Evolutionary conservation across 2,329 filamentous ascomycete species (phyloP).

Genomic region (Leptographium galeiforme): DNA sequence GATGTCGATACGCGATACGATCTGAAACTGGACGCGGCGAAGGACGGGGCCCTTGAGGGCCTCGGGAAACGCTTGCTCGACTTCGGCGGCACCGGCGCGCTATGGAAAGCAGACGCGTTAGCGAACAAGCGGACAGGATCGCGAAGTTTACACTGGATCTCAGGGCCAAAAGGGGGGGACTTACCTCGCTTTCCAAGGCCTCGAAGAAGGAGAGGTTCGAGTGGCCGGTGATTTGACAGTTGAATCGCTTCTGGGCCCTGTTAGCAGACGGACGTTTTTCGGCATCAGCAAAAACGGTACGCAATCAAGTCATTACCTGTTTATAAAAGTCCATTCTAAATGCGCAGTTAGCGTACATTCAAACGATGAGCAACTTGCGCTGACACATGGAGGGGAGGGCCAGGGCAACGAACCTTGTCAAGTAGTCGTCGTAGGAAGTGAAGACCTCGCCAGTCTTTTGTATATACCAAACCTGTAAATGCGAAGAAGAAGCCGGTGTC

Average conservation of each 20-base stretch:
- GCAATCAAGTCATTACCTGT: conserved; percentile 43
- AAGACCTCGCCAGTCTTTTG: conserved; percentile 85
- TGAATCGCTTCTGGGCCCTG: conserved; percentile 61
- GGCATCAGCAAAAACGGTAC: background rate
- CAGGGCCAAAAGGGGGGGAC: conserved; percentile 18
- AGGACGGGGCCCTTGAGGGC: conserved; percentile 82
- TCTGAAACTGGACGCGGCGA: conserved; percentile 83
- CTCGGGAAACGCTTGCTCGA: conserved; percentile 85
- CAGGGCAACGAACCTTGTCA: conserved; percentile 46
- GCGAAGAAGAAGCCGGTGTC: conserved; percentile 5
- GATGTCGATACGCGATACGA: conserved; percentile 77
- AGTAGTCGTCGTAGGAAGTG: conserved; percentile 73
- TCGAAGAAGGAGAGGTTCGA: conserved; percentile 87
- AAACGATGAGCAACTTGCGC: background rate
- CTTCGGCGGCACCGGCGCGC: conserved; percentile 71
- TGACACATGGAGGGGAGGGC: background rate
- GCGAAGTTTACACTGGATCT: background rate
- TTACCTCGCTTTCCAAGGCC: conserved; percentile 79
- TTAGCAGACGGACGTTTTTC: conserved; percentile 5
- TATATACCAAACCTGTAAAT: conserved; percentile 73
- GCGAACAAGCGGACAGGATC: background rate
- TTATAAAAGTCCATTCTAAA: conserved; percentile 83
- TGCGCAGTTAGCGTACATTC: conserved; percentile 18
- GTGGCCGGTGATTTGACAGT: conserved; percentile 90
- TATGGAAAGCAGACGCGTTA: conserved; percentile 19